Evolutionary conservation across 169 alveolate genomes (phyloP).

Genomic region (Eimeria acervulina): DNA sequence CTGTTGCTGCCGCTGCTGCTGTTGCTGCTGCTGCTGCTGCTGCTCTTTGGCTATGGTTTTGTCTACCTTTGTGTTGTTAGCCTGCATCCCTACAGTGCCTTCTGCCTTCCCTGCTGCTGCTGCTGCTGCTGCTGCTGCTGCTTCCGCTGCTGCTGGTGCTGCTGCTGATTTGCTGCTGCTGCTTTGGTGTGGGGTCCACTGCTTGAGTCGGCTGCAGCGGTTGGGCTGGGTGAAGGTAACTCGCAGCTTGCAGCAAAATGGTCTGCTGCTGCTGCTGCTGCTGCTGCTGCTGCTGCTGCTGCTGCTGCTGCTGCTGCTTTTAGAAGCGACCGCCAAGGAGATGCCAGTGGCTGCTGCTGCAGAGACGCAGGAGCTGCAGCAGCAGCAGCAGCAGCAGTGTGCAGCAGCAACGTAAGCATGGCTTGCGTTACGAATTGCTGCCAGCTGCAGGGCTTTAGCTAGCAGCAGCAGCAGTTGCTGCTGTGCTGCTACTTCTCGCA

Average conservation of each 20-base stretch:
- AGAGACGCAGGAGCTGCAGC: too few species aligned
- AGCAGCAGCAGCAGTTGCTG: constrained; percentile 8
- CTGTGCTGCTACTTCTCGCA: neutral
- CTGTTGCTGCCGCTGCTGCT: constrained; percentile 10
- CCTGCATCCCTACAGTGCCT: neutral
- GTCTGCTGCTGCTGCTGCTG: neutral
- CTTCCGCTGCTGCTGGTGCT: neutral
- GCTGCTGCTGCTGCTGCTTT: constrained; percentile 53
- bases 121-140: constrained; percentile 56
- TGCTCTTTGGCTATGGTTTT: neutral
- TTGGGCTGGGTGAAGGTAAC: neutral
- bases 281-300: constrained; percentile 56
- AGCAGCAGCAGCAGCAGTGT: too few species aligned
- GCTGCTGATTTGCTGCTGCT: neutral
- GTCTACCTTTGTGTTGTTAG: neutral
- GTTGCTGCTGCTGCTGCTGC: constrained; percentile 45
- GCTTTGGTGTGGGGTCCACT: neutral
- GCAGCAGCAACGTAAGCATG: neutral
- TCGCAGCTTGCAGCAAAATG: neutral
- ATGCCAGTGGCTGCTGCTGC: neutral
- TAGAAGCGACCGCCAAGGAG: neutral
- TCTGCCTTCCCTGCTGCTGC: constrained; percentile 4
- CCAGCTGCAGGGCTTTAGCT: constrained; percentile 7
- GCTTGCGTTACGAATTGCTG: neutral
- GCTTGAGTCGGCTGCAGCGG: neutral